Percentiles rank a stretch among this genome's conserved stretches.
Conservation (phyloP, 2,329 filamentous ascomycete genomes). For the Colletotrichum salicis region DNA sequence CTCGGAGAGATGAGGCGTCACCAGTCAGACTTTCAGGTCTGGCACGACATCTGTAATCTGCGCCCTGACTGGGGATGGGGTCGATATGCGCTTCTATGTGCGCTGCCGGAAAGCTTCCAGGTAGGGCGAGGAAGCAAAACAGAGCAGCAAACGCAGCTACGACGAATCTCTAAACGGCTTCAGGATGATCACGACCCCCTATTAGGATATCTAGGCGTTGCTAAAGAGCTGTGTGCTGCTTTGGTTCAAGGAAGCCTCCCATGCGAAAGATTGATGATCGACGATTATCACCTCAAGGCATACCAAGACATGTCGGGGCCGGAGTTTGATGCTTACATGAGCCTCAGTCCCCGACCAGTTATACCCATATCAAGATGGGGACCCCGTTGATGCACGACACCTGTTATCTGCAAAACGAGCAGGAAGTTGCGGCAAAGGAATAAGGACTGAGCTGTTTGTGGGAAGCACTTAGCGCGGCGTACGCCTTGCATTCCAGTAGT, state of each 20-base stretch:
- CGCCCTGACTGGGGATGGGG: background rate
- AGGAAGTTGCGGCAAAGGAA: no score
- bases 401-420: background rate
- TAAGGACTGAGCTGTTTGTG: no score
- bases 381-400: background rate
- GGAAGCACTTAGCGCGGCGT: no score
- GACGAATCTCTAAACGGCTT: background rate
- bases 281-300: slow-evolving; percentile 6
- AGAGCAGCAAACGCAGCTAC: background rate
- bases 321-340: background rate
- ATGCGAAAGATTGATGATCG: slow-evolving; percentile 1
- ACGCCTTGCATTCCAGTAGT: no score
- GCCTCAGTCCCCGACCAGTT: background rate
- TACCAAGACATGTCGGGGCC: background rate
- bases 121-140: background rate
- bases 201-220: background rate
- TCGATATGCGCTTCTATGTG: slow-evolving; percentile 7
- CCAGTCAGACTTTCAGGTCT: background rate
- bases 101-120: background rate
- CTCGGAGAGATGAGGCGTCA: slow-evolving; percentile 1
- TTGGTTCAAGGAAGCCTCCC: background rate
- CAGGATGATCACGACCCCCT: background rate
- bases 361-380: background rate
- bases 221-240: slow-evolving; percentile 1
- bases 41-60: slow-evolving; percentile 9